Evolutionary conservation across 371 early-diverging fungal species (phyloP).

Genomic region (Scutellospora calospora): DNA sequence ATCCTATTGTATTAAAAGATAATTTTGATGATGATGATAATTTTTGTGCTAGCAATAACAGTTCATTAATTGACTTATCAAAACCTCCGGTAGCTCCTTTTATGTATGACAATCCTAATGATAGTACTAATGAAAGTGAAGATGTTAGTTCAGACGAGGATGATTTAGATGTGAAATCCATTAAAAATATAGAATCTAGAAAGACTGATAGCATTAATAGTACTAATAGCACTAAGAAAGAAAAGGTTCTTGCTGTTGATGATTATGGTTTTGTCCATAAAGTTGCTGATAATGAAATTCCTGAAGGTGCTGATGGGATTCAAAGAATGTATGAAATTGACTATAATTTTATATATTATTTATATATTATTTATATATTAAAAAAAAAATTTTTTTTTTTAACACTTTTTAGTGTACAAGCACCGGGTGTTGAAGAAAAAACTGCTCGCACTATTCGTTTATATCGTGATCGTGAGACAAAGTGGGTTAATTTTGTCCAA

Average conservation of each 20-base stretch:
- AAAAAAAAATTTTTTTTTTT: background rate
- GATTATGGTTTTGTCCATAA: constrained; percentile 68
- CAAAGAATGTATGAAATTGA: constrained; percentile 46
- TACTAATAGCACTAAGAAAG: background rate
- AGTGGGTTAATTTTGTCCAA: constrained; percentile 59
- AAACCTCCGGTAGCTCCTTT: background rate
- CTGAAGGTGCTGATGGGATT: constrained; percentile 49
- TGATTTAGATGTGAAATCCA: background rate
- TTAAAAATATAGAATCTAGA: background rate
- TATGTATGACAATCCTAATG: background rate
- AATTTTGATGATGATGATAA: too few species aligned
- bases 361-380: background rate
- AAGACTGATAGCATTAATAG: background rate
- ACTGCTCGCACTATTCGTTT: constrained; percentile 31
- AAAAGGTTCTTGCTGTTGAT: constrained; percentile 49
- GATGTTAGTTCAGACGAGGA: constrained; percentile 19
- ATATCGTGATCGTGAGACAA: constrained; percentile 61
- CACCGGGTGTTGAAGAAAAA: constrained; percentile 51
- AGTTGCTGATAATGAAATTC: constrained; percentile 52
- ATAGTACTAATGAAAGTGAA: constrained; percentile 10
- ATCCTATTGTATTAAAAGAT: background rate
- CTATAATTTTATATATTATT: constrained; percentile 5
- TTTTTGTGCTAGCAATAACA: background rate
- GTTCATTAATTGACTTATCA: background rate
- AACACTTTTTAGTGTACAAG: constrained; percentile 20